A percentile compares a stretch with the other conserved stretches of the same genome.
These are phyloP conservation scores for Flaveria ramosissima DNA, from an alignment of 129 eudicot species.

Conservation along the genomic window DNA sequence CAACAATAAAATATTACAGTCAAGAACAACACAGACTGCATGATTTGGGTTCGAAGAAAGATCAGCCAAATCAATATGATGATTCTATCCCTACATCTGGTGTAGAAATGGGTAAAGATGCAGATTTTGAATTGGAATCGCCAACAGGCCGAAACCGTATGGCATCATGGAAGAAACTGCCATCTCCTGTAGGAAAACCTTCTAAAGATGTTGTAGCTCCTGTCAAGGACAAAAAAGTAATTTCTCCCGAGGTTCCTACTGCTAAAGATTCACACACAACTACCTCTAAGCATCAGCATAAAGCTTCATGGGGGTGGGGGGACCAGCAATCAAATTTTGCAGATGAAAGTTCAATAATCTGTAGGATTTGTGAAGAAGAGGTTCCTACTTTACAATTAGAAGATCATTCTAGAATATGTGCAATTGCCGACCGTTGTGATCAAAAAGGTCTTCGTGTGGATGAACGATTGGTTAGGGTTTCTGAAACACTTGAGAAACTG, in stretches of 20 bases:
- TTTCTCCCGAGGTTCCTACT: slow-evolving; percentile 45
- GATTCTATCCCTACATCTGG: slow-evolving; percentile 5
- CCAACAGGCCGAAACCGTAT: slow-evolving; percentile 65
- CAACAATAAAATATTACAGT: slow-evolving; percentile 69
- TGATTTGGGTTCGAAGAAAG: slow-evolving; percentile 55
- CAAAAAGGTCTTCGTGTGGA: slow-evolving; percentile 84
- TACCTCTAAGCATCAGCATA: slow-evolving; percentile 72
- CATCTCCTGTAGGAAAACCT: slow-evolving; percentile 68
- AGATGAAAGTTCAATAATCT: slow-evolving; percentile 83
- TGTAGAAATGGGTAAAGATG: slow-evolving; percentile 44
- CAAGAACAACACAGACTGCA: slow-evolving; percentile 68
- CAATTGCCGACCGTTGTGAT: slow-evolving; percentile 96
- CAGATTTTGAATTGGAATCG: slow-evolving; percentile 44
- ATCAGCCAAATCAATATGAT: slow-evolving; percentile 22
- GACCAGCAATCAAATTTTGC: slow-evolving; percentile 65
- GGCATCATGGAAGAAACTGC: slow-evolving; percentile 90
- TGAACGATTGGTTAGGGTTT: slow-evolving; percentile 76
- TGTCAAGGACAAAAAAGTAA: slow-evolving; percentile 41
- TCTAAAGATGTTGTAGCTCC: slow-evolving; percentile 41
- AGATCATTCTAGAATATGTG: slow-evolving; percentile 95
- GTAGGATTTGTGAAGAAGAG: slow-evolving; percentile 98
- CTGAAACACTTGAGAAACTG: slow-evolving; percentile 87
- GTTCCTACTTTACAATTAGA: slow-evolving; percentile 93
- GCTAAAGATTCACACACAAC: slow-evolving; percentile 55
- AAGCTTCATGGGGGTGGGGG: slow-evolving; percentile 94